phyloP scores from a whole-genome alignment of 768 basidiomycete genomes.

The Leccinum subtestaceum region DNA sequence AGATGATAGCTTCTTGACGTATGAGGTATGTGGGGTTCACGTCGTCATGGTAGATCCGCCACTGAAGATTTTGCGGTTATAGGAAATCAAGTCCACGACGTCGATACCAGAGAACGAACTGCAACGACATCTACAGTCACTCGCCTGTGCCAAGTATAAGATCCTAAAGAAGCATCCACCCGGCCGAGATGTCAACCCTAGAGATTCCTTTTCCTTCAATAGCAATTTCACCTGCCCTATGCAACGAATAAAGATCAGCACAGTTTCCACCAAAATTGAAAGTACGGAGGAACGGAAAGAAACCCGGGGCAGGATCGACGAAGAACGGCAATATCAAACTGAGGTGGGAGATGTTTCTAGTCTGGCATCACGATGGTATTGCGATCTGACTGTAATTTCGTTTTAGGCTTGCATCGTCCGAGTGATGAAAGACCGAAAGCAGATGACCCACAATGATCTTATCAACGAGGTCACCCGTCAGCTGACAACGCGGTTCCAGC shows the following conservation, averaged over 20 bases:
- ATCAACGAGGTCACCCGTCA: slow-evolving; percentile 90
- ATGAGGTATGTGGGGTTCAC: slow-evolving; percentile 50
- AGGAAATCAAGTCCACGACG: slow-evolving; percentile 86
- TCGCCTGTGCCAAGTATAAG: slow-evolving; percentile 94
- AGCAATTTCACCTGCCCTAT: slow-evolving; percentile 72
- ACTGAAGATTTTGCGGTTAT: background rate
- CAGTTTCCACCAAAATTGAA: slow-evolving; percentile 86
- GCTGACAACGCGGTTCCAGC: slow-evolving; percentile 78
- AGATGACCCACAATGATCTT: slow-evolving; percentile 83
- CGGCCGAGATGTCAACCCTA: slow-evolving; percentile 71
- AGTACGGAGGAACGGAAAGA: slow-evolving; percentile 83
- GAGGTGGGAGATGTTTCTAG: slow-evolving; percentile 54
- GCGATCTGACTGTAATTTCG: slow-evolving; percentile 1
- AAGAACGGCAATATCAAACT: slow-evolving; percentile 84
- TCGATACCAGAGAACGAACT: slow-evolving; percentile 73
- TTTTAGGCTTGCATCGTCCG: slow-evolving; percentile 94
- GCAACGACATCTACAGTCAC: slow-evolving; percentile 89
- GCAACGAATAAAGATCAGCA: slow-evolving; percentile 91
- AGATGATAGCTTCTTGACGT: slow-evolving; percentile 71
- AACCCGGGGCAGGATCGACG: slow-evolving; percentile 86
- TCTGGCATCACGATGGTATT: background rate
- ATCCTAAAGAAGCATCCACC: slow-evolving; percentile 89
- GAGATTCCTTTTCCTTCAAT: slow-evolving; percentile 91
- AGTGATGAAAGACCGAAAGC: slow-evolving; percentile 95
- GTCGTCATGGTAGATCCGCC: background rate